Base-by-base conservation (phyloP, 2,329 filamentous ascomycete species). In the Aspergillus piperis region DNA sequence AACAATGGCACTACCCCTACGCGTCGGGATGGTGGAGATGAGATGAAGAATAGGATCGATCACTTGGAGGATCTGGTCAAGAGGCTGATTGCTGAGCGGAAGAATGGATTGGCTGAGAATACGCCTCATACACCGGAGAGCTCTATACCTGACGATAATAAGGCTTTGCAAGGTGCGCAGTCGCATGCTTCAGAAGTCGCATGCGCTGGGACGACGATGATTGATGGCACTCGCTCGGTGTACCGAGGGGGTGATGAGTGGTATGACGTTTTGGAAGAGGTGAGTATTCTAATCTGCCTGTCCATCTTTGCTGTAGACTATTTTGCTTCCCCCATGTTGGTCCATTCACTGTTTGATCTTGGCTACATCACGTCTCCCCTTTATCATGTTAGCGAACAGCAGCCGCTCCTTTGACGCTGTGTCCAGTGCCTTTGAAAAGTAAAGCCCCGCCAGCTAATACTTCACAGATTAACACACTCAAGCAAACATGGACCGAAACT, bases 201-300 rank as follows among this genome's bases (percentile, higher is more conserved):
- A 5, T 56, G 19, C 11, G 53, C 42, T 25, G 60, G 57, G 30
- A 57, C 53, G 7, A 60, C 57, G 0, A 36, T 62, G 1, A 50
- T 62, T 2, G 57, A 62, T 23, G 60, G 49, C 5, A 36, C 10
- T 11, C 57, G 56, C 5, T 62, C 60, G 6, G 48, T 62, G 5
- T 62, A 62, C 13, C 32, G 55, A 15, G 47, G 39, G 8, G 49
- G 53, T 0, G 53, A 62, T 50, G 56, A 60, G 38, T 62, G 60
- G 60, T 25, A 57, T 17, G 60, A 62, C 39, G 57, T 62, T 11
- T 27, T 62, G 13, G 19, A 50, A 13, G 60, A 62, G 19, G 60
- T 62, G 13, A 2, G 19, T 23, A 4, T 11, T 6, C 5, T 4
- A 1, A 36, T 36, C 32, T 36, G 4, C 32, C 5, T 15, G 10